Evolutionary conservation across 2,329 filamentous ascomycete genomes (phyloP).

Genomic region (Hypocrella siamensis): DNA sequence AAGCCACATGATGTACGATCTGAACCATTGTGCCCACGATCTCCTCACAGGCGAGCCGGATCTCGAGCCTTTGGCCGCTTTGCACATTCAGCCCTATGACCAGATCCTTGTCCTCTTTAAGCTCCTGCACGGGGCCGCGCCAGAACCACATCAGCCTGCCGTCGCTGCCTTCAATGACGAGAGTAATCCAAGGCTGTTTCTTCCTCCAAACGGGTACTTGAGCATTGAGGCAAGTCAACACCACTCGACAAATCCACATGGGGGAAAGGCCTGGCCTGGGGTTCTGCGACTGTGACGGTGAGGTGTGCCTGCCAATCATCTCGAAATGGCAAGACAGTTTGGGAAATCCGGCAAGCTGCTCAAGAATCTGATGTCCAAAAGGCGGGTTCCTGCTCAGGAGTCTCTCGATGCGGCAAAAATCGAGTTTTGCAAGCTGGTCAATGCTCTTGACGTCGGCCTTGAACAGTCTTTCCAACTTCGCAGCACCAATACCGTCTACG

Average conservation of each 20-base stretch:
- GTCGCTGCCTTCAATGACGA: conserved; percentile 48
- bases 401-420: conserved; percentile 60
- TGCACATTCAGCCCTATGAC: conserved; percentile 41
- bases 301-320: conserved; percentile 9
- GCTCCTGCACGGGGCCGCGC: conserved; percentile 43
- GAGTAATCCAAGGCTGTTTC: conserved; percentile 52
- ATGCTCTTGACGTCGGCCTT: conserved; percentile 57
- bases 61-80: conserved; percentile 39
- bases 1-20: conserved; percentile 2
- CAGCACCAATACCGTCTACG: conserved; percentile 61
- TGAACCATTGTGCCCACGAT: conserved; percentile 47
- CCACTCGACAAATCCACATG: conserved; percentile 42
- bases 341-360: conserved; percentile 55
- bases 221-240: conserved; percentile 57
- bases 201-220: conserved; percentile 44
- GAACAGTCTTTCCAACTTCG: conserved; percentile 58
- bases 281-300: too few relatives aligned
- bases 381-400: conserved; percentile 67
- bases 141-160: conserved; percentile 50
- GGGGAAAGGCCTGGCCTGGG: too few relatives aligned
- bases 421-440: conserved; percentile 48
- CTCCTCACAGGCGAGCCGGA: conserved; percentile 70
- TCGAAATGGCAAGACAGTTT: conserved; percentile 25
- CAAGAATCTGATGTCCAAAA: conserved; percentile 57
- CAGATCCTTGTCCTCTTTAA: conserved; percentile 41